Evolutionary conservation across 1,139 yeast species (phyloP).

Genomic region (Magnusiomyces tetraspermus): DNA sequence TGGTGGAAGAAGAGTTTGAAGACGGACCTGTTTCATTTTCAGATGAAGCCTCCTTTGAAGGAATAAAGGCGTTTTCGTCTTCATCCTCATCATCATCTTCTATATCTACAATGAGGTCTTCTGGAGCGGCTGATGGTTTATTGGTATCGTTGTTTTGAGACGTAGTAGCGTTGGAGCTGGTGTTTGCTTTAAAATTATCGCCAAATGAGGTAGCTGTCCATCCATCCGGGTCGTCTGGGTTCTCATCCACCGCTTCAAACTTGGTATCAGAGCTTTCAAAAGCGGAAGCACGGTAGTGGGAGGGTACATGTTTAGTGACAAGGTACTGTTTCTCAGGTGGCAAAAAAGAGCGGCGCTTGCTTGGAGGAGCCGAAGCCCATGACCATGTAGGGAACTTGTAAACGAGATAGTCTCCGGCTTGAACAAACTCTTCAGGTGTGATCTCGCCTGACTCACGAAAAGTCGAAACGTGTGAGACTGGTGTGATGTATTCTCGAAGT

Average conservation of each 20-base stretch:
- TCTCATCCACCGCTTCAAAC: conserved; percentile 30
- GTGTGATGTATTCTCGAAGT: conserved; percentile 74
- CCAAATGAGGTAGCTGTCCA: conserved; percentile 35
- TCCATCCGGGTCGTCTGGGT: conserved; percentile 43
- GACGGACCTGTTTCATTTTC: neutral
- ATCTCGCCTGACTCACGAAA: conserved; percentile 81
- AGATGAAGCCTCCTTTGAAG: conserved; percentile 16
- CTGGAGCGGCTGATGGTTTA: conserved; percentile 15
- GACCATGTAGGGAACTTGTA: conserved; percentile 95
- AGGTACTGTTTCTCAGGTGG: conserved; percentile 81
- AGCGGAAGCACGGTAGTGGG: conserved; percentile 61
- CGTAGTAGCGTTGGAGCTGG: neutral
- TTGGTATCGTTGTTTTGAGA: too few species aligned
- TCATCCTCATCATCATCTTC: conserved; percentile 27
- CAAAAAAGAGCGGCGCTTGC: conserved; percentile 55
- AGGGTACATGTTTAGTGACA: conserved; percentile 84
- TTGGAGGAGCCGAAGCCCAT: conserved; percentile 66
- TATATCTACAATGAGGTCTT: conserved; percentile 27
- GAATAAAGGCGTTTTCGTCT: conserved; percentile 20
- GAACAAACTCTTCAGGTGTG: conserved; percentile 86
- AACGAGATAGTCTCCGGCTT: conserved; percentile 86
- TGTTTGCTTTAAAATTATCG: neutral
- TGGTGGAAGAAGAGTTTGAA: conserved; percentile 17
- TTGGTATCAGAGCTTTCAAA: conserved; percentile 39
- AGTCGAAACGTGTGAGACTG: conserved; percentile 74